phyloP scores from a whole-genome alignment of 2,329 filamentous ascomycete species.

The Diaporthe eres region DNA sequence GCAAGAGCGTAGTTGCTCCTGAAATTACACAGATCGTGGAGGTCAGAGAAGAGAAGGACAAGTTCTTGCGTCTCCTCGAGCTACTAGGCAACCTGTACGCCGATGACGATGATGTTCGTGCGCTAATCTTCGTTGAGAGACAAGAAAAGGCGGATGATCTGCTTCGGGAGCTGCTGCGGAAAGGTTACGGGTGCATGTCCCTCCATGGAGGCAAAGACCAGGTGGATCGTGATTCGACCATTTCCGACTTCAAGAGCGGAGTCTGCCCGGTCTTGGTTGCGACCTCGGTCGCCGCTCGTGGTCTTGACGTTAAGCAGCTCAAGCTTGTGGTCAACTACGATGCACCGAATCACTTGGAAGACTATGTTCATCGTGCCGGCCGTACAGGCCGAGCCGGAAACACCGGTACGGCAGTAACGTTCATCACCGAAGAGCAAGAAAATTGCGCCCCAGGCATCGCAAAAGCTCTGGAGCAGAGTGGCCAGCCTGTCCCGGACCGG shows the following conservation, averaged over 20 bases:
- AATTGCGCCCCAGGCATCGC: conserved; percentile 90
- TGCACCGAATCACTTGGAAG: conserved; percentile 92
- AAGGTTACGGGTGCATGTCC: conserved; percentile 91
- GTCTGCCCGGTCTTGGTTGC: conserved; percentile 92
- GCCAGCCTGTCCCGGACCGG: conserved; percentile 82
- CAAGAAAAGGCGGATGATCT: conserved; percentile 91
- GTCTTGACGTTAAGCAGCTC: conserved; percentile 94
- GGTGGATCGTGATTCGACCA: conserved; percentile 91
- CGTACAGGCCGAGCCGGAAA: conserved; percentile 96
- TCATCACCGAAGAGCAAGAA: conserved; percentile 92
- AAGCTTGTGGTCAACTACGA: conserved; percentile 98
- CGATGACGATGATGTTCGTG: conserved; percentile 88
- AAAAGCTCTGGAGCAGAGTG: conserved; percentile 93
- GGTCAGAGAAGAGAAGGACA: conserved; percentile 83
- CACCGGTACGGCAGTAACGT: conserved; percentile 94
- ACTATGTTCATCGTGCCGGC: conserved; percentile 95
- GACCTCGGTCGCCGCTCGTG: conserved; percentile 94
- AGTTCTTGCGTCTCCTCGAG: conserved; percentile 87
- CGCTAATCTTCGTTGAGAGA: conserved; percentile 91
- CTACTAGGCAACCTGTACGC: conserved; percentile 90
- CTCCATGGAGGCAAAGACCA: conserved; percentile 97
- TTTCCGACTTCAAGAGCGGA: conserved; percentile 93
- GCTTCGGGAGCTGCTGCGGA: conserved; percentile 82
- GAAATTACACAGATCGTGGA: conserved; percentile 96
- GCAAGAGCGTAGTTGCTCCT: conserved; percentile 86